phyloP scores from a whole-genome alignment of 1,284 basidiomycete species.

The Moniliella sp. region DNA sequence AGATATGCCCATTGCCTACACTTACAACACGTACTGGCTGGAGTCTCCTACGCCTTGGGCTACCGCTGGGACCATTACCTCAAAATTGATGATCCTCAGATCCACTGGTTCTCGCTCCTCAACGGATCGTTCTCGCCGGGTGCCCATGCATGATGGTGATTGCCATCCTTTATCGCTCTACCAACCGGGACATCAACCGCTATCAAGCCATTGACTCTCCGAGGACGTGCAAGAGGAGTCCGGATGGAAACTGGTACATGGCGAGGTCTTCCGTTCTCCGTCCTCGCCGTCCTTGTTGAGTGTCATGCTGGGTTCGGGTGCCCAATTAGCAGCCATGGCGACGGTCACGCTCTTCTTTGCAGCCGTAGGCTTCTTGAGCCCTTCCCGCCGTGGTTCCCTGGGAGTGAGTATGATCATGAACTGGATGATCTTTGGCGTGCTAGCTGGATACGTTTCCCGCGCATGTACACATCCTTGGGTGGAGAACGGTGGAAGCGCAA shows the following conservation, averaged over 20 bases:
- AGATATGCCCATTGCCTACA: conserved; percentile 58
- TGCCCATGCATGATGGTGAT: conserved; percentile 66
- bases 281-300: conserved; percentile 51
- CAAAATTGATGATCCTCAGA: conserved; percentile 42
- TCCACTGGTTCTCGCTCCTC: conserved; percentile 63
- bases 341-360: conserved; percentile 84
- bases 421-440: conserved; percentile 78
- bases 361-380: conserved; percentile 84
- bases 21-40: conserved; percentile 72
- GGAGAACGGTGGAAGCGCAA: conserved; percentile 50
- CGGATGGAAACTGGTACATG: conserved; percentile 91
- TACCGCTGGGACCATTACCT: conserved; percentile 84
- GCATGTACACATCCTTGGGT: conserved; percentile 61
- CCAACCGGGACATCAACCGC: conserved; percentile 75
- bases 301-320: conserved; percentile 69
- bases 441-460: conserved; percentile 72
- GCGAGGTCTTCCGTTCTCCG: conserved; percentile 80
- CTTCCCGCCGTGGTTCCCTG: conserved; percentile 78
- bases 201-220: conserved; percentile 85
- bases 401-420: conserved; percentile 88
- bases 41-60: conserved; percentile 54
- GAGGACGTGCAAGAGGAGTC: conserved; percentile 95
- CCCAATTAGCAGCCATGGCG: conserved; percentile 72
- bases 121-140: conserved; percentile 50
- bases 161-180: conserved; percentile 65